phyloP scores from a whole-genome alignment of 2,329 filamentous ascomycete species.

The Beauveria caledonica region DNA sequence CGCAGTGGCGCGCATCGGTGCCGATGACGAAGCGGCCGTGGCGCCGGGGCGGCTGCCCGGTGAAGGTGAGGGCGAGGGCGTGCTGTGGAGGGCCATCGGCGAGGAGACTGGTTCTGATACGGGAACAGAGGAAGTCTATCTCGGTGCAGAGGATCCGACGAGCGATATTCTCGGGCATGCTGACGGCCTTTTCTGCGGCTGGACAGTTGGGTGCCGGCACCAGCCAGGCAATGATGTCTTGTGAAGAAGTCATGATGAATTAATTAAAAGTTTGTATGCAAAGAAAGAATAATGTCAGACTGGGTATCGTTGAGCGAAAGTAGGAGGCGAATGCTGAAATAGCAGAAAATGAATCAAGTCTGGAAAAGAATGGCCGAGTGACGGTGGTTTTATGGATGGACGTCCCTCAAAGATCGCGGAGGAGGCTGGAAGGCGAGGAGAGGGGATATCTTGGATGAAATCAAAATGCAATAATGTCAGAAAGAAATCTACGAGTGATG shows the following conservation, averaged over 20 bases:
- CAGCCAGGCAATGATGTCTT: conserved; percentile 32
- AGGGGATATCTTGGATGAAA: neutral
- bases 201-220: conserved; percentile 28
- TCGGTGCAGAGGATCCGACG: conserved; percentile 20
- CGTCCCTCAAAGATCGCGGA: conserved; percentile 4
- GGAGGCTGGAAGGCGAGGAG: neutral
- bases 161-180: conserved; percentile 24
- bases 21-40: conserved; percentile 31
- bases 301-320: conserved; percentile 10
- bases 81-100: conserved; percentile 16
- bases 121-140: conserved; percentile 20
- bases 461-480: neutral
- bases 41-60: conserved; percentile 22
- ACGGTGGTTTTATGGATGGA: neutral
- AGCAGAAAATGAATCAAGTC: neutral
- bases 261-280: neutral
- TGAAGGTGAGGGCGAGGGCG: conserved; percentile 30
- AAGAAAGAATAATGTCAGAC: neutral
- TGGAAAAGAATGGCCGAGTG: conserved; percentile 8
- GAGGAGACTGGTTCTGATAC: conserved; percentile 20
- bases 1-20: conserved; percentile 27
- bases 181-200: conserved; percentile 24
- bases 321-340: neutral
- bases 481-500: neutral
- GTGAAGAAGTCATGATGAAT: conserved; percentile 13